phyloP scores from a whole-genome alignment of 306 rosid genomes.

The Vachellia pachyceras region DNA sequence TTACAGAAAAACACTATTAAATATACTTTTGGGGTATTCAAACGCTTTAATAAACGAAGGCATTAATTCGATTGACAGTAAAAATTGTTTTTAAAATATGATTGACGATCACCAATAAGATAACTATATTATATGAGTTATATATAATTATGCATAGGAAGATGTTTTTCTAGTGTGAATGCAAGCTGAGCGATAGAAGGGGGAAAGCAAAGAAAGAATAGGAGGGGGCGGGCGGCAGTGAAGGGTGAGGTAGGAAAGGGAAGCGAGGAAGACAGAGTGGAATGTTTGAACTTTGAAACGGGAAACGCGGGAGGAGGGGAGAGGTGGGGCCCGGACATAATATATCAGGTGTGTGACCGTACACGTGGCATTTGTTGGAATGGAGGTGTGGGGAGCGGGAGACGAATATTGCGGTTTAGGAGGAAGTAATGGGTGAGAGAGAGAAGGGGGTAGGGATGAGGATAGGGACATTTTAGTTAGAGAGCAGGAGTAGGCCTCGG shows the following conservation, averaged over 20 bases:
- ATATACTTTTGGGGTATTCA: too few relatives aligned
- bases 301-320: conserved; percentile 1
- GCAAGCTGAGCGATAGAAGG: too few relatives aligned
- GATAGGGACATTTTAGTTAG: not conserved
- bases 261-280: not conserved
- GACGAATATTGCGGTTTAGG: conserved; percentile 59
- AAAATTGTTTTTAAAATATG: too few relatives aligned
- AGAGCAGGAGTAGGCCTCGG: not conserved
- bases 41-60: too few relatives aligned
- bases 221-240: not conserved
- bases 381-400: not conserved
- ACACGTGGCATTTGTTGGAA: conserved; percentile 48
- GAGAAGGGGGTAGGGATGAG: not conserved
- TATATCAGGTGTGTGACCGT: conserved; percentile 2
- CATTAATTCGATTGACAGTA: too few relatives aligned
- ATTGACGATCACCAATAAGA: too few relatives aligned
- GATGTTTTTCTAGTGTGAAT: too few relatives aligned
- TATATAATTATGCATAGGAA: too few relatives aligned
- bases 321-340: conserved; percentile 39
- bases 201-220: too few relatives aligned
- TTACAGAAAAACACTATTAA: too few relatives aligned
- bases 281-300: conserved; percentile 12
- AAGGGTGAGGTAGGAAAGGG: not conserved
- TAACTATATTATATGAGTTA: too few relatives aligned
- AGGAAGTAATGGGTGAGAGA: conserved; percentile 39